These are phyloP conservation scores for Verticillium albo-atrum DNA, from an alignment of 2,329 filamentous ascomycete genomes.

Conservation along the genomic window DNA sequence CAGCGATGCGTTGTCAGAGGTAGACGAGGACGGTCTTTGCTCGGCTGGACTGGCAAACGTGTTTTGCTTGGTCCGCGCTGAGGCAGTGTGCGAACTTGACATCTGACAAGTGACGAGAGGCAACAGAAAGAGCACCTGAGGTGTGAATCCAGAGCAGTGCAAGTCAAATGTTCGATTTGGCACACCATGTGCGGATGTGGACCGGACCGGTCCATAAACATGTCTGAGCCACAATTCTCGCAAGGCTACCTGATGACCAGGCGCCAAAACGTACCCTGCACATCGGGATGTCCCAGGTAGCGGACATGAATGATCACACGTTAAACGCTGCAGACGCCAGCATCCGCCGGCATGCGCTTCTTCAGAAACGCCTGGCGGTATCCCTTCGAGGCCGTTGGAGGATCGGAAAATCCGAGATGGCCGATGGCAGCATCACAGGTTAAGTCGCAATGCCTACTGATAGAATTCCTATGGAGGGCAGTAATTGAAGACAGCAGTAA, in stretches of 20 bases:
- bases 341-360: neutral
- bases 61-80: neutral
- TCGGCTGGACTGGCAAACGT: neutral
- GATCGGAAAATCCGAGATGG: neutral
- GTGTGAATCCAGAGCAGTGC: neutral
- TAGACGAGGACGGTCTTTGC: neutral
- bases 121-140: neutral
- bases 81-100: neutral
- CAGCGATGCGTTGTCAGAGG: neutral
- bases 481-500: too few relatives aligned
- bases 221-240: neutral
- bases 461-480: too few relatives aligned
- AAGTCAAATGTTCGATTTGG: neutral
- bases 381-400: neutral
- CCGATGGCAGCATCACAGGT: too few relatives aligned
- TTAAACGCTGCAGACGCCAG: neutral
- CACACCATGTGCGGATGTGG: neutral
- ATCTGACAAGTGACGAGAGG: neutral
- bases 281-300: too few relatives aligned
- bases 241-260: neutral
- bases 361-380: neutral
- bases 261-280: too few relatives aligned
- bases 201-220: neutral
- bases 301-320: too few relatives aligned
- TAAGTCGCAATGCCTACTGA: too few relatives aligned